Conservation (phyloP, 176 grass and related monocot species). For the Oryza longistaminata region DNA sequence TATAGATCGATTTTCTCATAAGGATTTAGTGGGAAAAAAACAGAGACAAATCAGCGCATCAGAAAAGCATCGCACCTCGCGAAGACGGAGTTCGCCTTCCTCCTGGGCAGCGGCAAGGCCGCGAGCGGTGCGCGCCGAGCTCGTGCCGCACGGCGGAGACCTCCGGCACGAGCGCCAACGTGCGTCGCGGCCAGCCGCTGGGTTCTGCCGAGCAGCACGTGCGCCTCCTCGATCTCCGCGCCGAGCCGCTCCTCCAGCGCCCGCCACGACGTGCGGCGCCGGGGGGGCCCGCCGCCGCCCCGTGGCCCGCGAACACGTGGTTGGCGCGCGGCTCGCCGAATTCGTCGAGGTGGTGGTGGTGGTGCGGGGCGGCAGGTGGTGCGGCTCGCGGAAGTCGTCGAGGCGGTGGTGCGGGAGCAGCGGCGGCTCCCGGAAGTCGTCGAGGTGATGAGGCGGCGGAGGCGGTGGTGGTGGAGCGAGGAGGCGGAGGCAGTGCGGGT, state of each 20-base stretch:
- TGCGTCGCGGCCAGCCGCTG: constrained; percentile 94
- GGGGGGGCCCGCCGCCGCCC: constrained; percentile 14
- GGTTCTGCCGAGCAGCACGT: constrained; percentile 82
- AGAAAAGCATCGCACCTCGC: constrained; percentile 54
- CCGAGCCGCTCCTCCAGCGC: constrained; percentile 85
- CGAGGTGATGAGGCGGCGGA: constrained; percentile 42
- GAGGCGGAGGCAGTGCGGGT: constrained; percentile 41
- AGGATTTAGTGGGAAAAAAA: too few species aligned
- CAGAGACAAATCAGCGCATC: not conserved
- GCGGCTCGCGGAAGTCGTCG: constrained; percentile 48
- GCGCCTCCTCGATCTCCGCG: constrained; percentile 79
- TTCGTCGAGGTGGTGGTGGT: constrained; percentile 32
- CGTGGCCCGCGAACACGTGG: constrained; percentile 33
- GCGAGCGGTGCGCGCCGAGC: constrained; percentile 53
- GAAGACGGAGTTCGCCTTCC: constrained; percentile 74
- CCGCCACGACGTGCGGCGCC: constrained; percentile 44
- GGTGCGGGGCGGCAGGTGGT: constrained; percentile 26
- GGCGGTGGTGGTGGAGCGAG: constrained; percentile 20
- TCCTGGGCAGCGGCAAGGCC: constrained; percentile 50
- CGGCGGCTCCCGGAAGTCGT: constrained; percentile 48
- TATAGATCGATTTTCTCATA: not conserved
- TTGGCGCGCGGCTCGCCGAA: constrained; percentile 40
- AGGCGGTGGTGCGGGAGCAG: constrained; percentile 39
- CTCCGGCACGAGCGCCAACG: constrained; percentile 90
- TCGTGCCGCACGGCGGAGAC: constrained; percentile 71